phyloP scores from a whole-genome alignment of 176 grass and related monocot genomes.

The Rhynchospora breviuscula region DNA sequence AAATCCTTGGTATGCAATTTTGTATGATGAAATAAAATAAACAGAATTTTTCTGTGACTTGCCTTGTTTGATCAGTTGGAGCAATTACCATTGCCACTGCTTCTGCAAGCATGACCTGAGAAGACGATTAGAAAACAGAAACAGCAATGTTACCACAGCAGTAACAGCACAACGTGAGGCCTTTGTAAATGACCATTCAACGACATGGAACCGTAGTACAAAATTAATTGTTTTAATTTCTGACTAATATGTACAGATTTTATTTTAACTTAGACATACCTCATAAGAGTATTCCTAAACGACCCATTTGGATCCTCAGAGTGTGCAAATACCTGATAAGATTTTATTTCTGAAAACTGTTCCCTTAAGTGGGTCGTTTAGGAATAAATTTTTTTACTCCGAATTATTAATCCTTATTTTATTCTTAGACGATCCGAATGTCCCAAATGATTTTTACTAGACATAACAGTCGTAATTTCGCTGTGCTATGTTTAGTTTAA shows the following conservation, averaged over 20 bases:
- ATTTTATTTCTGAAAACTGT: too few relatives aligned
- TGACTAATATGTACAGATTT: neutral
- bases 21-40: neutral
- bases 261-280: too few relatives aligned
- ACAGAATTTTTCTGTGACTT: conserved; percentile 21
- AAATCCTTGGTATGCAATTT: neutral
- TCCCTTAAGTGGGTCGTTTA: too few relatives aligned
- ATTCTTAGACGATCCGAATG: too few relatives aligned
- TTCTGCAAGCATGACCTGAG: conserved; percentile 87
- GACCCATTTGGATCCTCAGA: too few relatives aligned
- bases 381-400: too few relatives aligned
- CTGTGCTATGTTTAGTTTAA: too few relatives aligned
- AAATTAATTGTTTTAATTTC: neutral
- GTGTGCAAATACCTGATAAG: too few relatives aligned
- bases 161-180: neutral
- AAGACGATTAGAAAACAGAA: conserved; percentile 4
- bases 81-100: conserved; percentile 89
- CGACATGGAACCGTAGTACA: neutral
- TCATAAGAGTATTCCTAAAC: too few relatives aligned
- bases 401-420: too few relatives aligned
- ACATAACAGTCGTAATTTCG: too few relatives aligned
- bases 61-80: conserved; percentile 83
- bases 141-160: neutral
- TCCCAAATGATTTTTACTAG: too few relatives aligned
- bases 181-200: neutral